These are phyloP conservation scores for Mycena vitilis DNA, from an alignment of 768 basidiomycete genomes.

Conservation along the genomic window DNA sequence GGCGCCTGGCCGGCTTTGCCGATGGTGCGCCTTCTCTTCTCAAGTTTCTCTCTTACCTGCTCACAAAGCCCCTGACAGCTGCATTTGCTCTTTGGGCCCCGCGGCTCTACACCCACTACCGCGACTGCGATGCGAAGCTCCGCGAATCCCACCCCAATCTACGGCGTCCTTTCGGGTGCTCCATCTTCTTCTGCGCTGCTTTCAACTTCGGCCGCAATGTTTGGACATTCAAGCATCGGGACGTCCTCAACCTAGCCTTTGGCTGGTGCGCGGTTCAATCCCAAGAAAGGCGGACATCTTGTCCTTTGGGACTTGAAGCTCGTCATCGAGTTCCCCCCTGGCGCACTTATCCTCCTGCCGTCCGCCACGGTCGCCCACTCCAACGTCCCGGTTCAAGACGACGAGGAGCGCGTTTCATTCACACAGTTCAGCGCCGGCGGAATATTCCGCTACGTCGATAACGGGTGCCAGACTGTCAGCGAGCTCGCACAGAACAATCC, in stretches of 20 bases:
- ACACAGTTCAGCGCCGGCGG: conserved; percentile 45
- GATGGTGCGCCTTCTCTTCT: no score
- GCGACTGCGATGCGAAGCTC: not conserved
- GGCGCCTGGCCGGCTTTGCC: no score
- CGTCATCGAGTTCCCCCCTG: conserved; percentile 42
- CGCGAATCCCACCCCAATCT: no score
- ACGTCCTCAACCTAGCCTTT: not conserved
- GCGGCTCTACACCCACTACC: conserved; percentile 28
- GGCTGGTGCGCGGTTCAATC: conserved; percentile 30
- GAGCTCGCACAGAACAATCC: conserved; percentile 6
- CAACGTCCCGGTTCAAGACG: conserved; percentile 38
- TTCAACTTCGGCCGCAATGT: conserved; percentile 33
- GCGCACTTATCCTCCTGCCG: conserved; percentile 42
- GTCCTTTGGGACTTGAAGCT: conserved; percentile 45
- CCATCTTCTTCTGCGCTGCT: conserved; percentile 3
- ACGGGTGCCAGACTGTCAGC: conserved; percentile 35
- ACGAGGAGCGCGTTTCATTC: conserved; percentile 39
- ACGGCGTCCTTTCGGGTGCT: no score
- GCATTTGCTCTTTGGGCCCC: conserved; percentile 33
- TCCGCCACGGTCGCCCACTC: conserved; percentile 43
- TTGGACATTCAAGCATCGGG: conserved; percentile 1
- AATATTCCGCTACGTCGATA: conserved; percentile 42
- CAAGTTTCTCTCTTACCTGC: not conserved
- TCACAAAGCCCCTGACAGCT: conserved; percentile 4
- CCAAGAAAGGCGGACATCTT: conserved; percentile 45